Percentiles rank a stretch among this genome's conserved stretches.
Conservation (phyloP, 2,329 filamentous ascomycete genomes). For the Ceratocystis colombiana region DNA sequence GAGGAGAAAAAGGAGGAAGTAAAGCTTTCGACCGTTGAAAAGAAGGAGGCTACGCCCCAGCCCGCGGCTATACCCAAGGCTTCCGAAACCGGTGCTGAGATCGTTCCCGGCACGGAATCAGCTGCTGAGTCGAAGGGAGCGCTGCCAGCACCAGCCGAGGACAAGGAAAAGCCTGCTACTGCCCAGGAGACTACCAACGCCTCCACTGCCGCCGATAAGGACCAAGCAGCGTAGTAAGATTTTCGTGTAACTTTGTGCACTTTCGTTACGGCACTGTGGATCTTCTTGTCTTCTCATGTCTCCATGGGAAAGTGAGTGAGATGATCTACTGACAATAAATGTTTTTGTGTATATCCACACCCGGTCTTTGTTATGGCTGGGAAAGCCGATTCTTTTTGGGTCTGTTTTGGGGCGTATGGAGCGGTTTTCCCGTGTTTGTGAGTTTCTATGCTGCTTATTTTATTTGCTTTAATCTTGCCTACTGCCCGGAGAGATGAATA, state of each 20-base stretch:
- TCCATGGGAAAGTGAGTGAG: background rate
- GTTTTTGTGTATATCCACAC: constrained; percentile 11
- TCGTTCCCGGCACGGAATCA: background rate
- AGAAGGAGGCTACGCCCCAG: constrained; percentile 23
- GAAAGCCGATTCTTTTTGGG: constrained; percentile 7
- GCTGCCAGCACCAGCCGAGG: background rate
- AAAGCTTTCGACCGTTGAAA: constrained; percentile 22
- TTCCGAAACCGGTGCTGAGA: background rate
- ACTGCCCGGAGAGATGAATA: background rate
- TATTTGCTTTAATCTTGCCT: background rate
- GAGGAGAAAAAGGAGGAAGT: constrained; percentile 4
- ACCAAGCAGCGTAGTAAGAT: background rate
- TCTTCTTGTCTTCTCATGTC: background rate
- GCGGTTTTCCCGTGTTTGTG: background rate
- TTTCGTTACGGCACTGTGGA: background rate
- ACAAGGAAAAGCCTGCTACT: background rate
- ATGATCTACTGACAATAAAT: background rate
- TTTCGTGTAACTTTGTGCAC: background rate
- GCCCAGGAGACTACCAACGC: background rate
- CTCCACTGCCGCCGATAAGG: background rate
- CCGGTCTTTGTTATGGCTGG: constrained; percentile 12
- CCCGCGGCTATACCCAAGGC: background rate
- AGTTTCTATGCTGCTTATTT: background rate
- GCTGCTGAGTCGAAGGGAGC: background rate
- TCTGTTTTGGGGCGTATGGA: background rate